These are phyloP conservation scores for Metschnikowia lachancei DNA, from an alignment of 805 yeast species.

Conservation along the genomic window DNA sequence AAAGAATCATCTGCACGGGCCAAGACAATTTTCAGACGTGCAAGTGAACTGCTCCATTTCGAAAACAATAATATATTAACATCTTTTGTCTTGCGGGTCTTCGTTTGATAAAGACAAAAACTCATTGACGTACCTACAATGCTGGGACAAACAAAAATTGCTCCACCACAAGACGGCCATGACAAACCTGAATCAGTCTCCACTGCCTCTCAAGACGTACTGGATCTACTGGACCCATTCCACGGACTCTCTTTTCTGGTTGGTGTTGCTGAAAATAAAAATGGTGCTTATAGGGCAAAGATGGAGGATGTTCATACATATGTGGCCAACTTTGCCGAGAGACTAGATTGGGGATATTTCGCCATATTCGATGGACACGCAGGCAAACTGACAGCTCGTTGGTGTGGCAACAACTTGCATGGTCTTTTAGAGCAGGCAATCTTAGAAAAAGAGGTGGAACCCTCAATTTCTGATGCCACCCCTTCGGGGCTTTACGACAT, in stretches of 20 bases:
- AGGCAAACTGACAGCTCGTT: constrained; percentile 86
- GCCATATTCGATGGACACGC: constrained; percentile 98
- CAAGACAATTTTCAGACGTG: too few relatives aligned
- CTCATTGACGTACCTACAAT: background rate
- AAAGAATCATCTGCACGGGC: background rate
- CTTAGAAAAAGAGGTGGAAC: constrained; percentile 21
- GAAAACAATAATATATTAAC: too few relatives aligned
- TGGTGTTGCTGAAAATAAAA: constrained; percentile 90
- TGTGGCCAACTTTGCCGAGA: constrained; percentile 87
- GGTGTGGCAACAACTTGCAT: constrained; percentile 90
- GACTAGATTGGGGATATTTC: constrained; percentile 90
- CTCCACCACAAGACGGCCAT: background rate
- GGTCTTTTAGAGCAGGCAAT: constrained; percentile 60
- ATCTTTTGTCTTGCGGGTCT: too few relatives aligned
- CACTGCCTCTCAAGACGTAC: constrained; percentile 1
- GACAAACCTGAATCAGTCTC: background rate
- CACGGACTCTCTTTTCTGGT: constrained; percentile 68
- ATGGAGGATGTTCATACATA: constrained; percentile 98
- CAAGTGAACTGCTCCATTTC: too few relatives aligned
- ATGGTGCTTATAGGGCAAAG: constrained; percentile 71
- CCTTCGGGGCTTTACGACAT: constrained; percentile 43
- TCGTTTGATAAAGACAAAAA: too few relatives aligned
- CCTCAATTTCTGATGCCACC: constrained; percentile 19
- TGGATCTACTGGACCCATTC: constrained; percentile 41
- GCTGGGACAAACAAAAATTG: background rate